Evolutionary conservation across 495 filamentous ascomycete species (phyloP), one percentile per base, ranked within the genome.

Genomic region (Aspergillus hancockii): DNA sequence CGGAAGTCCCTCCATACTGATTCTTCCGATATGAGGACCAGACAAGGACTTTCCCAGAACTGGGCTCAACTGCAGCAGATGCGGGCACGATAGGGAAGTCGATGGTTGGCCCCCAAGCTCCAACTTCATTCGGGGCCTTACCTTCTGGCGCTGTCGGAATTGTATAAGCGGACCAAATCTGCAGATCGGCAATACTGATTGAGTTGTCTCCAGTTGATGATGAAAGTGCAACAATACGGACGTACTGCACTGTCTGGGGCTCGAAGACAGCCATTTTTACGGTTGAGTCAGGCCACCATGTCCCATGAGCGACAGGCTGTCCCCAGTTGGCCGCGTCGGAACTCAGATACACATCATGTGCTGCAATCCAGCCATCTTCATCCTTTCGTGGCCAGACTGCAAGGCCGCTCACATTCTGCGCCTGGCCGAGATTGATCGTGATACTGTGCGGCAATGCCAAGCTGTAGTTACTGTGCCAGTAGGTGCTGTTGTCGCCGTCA

Each of bases 41-140:
- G 8, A 75, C 62, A 1, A 81, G 57, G 14, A 84, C 61, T n/a
- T 75, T 67, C 9, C 75, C 74, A 14, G 67, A 65, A 36, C 57
- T 65, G 7, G 65, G 65, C 19, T 74, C 66, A 18, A 73, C 65
- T 8, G 75, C 72, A 9, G 65, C 73, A 1, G 75, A 69, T 8
- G 73, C 81, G 31, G 82, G 73, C 3, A 83, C 75, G 10, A 85
- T 59, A 18, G 83, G 82, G 38, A 84, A 75, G 40, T 81, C 74
- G 28, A 85, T 53, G 1, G 79, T 81, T 14, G 76, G 67, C 6
- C 72, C 73, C 81, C 81, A 85, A 40, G 32, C 50, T 4, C 50
- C 50, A 36, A 36, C 34, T 14, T 36, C 34, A 14, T 36, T 36
- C 34, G 65, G 32, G 31, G 80, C 80, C 3, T 52, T 55, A 0